phyloP scores from a whole-genome alignment of 75 land plant species.

The Sequoia sempervirens region DNA sequence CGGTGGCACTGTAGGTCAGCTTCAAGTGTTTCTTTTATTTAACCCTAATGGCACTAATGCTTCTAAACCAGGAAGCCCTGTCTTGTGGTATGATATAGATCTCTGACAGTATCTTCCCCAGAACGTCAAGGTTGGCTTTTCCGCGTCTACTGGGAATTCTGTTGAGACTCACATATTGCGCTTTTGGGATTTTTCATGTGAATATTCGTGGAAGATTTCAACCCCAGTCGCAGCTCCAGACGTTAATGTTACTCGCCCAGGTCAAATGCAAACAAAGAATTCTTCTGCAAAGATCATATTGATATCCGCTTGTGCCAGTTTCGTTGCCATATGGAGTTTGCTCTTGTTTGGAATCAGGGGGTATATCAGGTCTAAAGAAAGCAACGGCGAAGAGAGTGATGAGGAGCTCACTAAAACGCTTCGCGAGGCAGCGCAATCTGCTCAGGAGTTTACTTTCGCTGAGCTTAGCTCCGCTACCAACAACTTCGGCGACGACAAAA shows the following conservation, averaged over 20 bases:
- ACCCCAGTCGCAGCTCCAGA: too few relatives aligned
- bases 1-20: slow-evolving; percentile 13
- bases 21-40: slow-evolving; percentile 27
- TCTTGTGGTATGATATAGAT: slow-evolving; percentile 16
- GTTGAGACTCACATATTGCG: slow-evolving; percentile 23
- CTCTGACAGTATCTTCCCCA: slow-evolving; percentile 23
- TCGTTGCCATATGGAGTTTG: background rate
- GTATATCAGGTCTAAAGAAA: background rate
- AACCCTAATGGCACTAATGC: slow-evolving; percentile 6
- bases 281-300: background rate
- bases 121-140: slow-evolving; percentile 36
- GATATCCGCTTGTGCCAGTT: background rate
- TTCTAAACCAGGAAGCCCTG: background rate
- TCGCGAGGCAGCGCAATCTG: slow-evolving; percentile 3
- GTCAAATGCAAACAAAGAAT: background rate
- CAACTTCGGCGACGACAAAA: slow-evolving; percentile 20
- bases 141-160: slow-evolving; percentile 33
- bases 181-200: slow-evolving; percentile 32
- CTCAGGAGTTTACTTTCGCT: slow-evolving; percentile 28
- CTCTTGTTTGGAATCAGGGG: background rate
- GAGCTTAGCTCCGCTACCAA: slow-evolving; percentile 31
- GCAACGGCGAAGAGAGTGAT: background rate
- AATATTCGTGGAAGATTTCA: background rate
- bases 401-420: background rate
- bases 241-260: too few relatives aligned